Conservation (phyloP, 176 grass and related monocot species). For the Paspalum vaginatum region DNA sequence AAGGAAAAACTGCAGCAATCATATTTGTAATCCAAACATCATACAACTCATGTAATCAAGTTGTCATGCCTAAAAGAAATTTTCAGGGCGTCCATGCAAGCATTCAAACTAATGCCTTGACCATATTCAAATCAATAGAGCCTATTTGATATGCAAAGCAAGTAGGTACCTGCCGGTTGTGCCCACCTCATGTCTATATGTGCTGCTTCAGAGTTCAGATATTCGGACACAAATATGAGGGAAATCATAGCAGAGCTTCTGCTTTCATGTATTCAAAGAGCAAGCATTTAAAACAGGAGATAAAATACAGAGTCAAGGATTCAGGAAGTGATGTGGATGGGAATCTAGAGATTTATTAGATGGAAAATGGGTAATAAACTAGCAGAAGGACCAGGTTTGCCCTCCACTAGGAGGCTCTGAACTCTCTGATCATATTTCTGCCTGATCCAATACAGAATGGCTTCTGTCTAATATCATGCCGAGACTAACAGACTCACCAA, state of each 20-base stretch:
- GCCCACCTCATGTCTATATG: constrained; percentile 16
- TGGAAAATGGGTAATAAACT: not conserved
- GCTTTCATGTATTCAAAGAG: constrained; percentile 18
- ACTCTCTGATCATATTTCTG: too few species aligned
- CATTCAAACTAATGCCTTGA: constrained; percentile 16
- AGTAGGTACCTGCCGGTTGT: not conserved
- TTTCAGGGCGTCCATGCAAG: not conserved
- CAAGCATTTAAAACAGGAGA: constrained; percentile 4
- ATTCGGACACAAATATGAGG: not conserved
- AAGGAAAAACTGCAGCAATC: not conserved
- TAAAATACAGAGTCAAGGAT: constrained; percentile 12
- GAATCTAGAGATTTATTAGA: constrained; percentile 9
- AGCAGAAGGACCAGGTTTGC: too few species aligned
- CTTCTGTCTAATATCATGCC: too few species aligned
- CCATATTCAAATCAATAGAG: not conserved
- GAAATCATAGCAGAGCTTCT: not conserved
- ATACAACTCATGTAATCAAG: not conserved
- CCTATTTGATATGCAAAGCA: not conserved
- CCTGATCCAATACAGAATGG: too few species aligned
- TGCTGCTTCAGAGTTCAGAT: constrained; percentile 19
- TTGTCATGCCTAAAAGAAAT: constrained; percentile 9
- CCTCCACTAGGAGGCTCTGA: too few species aligned
- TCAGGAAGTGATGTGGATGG: constrained; percentile 6
- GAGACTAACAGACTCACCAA: too few species aligned
- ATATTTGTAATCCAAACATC: constrained; percentile 4